Conservation (phyloP, 2,329 filamentous ascomycete genomes). For the Paramyrothecium sp. region DNA sequence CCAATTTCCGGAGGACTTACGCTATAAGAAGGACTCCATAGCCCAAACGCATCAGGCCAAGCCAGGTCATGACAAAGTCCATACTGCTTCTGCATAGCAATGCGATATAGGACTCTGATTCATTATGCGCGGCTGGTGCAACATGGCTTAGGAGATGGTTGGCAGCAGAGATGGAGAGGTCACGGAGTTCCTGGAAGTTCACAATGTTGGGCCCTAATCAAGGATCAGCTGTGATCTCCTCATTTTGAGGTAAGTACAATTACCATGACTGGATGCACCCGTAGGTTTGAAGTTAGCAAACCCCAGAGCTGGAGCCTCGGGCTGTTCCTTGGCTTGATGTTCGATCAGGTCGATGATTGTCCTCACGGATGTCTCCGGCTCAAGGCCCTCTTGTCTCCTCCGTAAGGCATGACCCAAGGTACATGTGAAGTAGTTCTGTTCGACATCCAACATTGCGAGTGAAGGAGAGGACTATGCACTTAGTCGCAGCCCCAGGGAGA, state of each 20-base stretch:
- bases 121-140: fast-evolving
- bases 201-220: slow-evolving; percentile 11
- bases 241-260: not conserved
- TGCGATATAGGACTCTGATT: slow-evolving; percentile 23
- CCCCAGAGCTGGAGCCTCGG: slow-evolving; percentile 44
- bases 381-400: slow-evolving; percentile 21
- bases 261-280: not conserved
- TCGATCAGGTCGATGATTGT: slow-evolving; percentile 51
- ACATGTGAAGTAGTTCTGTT: slow-evolving; percentile 57
- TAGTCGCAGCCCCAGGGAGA: too few species aligned
- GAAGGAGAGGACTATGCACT: not conserved
- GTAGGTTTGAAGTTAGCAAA: slow-evolving; percentile 34
- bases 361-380: slow-evolving; percentile 29
- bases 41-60: slow-evolving; percentile 56
- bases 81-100: slow-evolving; percentile 55
- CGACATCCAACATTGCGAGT: slow-evolving; percentile 1
- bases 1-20: slow-evolving; percentile 20
- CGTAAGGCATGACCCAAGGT: slow-evolving; percentile 54
- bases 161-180: slow-evolving; percentile 33
- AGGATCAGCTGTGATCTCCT: not conserved
- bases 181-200: slow-evolving; percentile 24
- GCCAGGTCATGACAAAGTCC: slow-evolving; percentile 58
- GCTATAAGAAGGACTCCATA: slow-evolving; percentile 56
- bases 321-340: slow-evolving; percentile 36
- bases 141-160: slow-evolving; percentile 9